These are phyloP conservation scores for Eucalyptus brandiana DNA, from an alignment of 345 rosid genomes.

Conservation along the genomic window DNA sequence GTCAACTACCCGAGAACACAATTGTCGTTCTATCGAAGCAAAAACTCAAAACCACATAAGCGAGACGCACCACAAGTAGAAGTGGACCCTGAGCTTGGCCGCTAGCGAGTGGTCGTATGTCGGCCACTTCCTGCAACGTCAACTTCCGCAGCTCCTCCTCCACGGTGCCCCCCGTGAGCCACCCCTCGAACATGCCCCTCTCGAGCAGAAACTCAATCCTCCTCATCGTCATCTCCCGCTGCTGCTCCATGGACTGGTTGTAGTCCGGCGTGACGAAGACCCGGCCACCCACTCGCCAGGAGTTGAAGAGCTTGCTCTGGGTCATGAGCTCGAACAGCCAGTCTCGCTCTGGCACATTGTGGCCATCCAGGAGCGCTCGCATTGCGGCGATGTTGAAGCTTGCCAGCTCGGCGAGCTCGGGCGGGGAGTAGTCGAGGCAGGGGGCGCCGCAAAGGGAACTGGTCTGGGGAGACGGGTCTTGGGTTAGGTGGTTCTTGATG, in stretches of 20 bases:
- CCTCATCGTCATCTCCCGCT: conserved; percentile 66
- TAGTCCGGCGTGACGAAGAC: conserved; percentile 60
- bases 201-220: conserved; percentile 48
- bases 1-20: too few relatives aligned
- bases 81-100: conserved; percentile 69
- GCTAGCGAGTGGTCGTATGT: conserved; percentile 61
- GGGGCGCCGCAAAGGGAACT: conserved; percentile 11
- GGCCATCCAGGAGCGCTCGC: conserved; percentile 58
- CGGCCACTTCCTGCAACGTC: conserved; percentile 40
- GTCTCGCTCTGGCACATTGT: conserved; percentile 57
- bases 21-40: too few relatives aligned
- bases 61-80: conserved; percentile 14
- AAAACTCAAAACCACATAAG: not conserved
- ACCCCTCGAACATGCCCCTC: conserved; percentile 50
- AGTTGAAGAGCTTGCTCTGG: conserved; percentile 65
- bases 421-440: conserved; percentile 53
- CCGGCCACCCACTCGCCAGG: conserved; percentile 44
- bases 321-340: conserved; percentile 60
- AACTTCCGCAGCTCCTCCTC: conserved; percentile 54
- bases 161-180: conserved; percentile 52
- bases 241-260: conserved; percentile 90
- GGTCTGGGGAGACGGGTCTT: not conserved
- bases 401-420: conserved; percentile 40
- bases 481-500: conserved; percentile 44
- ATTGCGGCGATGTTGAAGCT: conserved; percentile 45